Percentiles rank a stretch among this genome's conserved stretches.
These are phyloP conservation scores for Vanderwaltozyma yarrowii DNA, from an alignment of 805 yeast genomes.

Conservation along the genomic window DNA sequence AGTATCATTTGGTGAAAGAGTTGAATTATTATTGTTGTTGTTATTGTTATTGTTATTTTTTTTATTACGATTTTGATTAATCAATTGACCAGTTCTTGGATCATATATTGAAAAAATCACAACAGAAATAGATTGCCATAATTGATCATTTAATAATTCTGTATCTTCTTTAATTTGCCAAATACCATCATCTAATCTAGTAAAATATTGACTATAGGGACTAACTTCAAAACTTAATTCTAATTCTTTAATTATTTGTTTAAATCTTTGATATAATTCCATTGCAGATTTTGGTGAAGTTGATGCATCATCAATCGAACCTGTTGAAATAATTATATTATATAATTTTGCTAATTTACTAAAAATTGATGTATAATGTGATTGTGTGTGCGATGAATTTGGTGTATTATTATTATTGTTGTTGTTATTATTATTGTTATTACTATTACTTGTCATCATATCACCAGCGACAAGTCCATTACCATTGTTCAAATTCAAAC, in stretches of 20 bases:
- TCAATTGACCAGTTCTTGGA: conserved; percentile 19
- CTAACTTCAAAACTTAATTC: conserved; percentile 22
- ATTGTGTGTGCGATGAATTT: conserved; percentile 2
- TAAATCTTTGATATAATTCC: conserved; percentile 27
- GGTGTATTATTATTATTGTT: conserved; percentile 2
- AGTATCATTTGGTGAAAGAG: background rate
- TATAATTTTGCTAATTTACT: conserved; percentile 22
- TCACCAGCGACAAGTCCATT: conserved; percentile 2
- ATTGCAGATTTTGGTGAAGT: conserved; percentile 27
- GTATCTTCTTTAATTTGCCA: conserved; percentile 24
- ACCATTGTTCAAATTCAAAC: background rate
- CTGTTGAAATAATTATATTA: conserved; percentile 18
- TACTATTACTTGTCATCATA: conserved; percentile 1
- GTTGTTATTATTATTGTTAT: conserved; percentile 3
- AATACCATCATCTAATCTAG: conserved; percentile 16
- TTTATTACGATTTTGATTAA: conserved; percentile 16
- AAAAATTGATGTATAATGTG: conserved; percentile 16
- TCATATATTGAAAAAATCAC: conserved; percentile 21
- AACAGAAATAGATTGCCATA: conserved; percentile 22
- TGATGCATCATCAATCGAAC: conserved; percentile 21
- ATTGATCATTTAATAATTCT: conserved; percentile 18
- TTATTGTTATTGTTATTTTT: conserved; percentile 7
- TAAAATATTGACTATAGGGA: conserved; percentile 25
- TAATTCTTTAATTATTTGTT: conserved; percentile 27
- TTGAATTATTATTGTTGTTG: conserved; percentile 1